Conservation (phyloP, 2,329 filamentous ascomycete genomes). For the Stagonosporopsis rhizophila region DNA sequence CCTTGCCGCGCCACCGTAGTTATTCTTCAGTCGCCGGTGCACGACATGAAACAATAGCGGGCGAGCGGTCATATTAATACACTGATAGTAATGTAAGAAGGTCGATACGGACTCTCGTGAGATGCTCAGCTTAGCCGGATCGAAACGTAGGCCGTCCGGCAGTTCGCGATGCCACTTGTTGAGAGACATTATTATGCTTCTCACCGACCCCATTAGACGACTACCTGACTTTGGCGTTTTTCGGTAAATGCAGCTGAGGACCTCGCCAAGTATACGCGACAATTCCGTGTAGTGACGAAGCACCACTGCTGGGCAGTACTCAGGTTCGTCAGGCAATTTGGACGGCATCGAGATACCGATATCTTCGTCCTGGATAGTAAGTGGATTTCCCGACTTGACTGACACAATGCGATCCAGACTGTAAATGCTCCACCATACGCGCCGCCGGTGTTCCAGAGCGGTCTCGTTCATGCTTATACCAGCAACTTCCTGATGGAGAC, state of each 20-base stretch:
- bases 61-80: slow-evolving; percentile 11
- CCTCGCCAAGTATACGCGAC: slow-evolving; percentile 8
- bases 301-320: slow-evolving; percentile 12
- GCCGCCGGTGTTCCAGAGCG: slow-evolving; percentile 5
- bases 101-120: slow-evolving; percentile 11
- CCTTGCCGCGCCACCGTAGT: slow-evolving; percentile 1
- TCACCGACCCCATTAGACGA: slow-evolving; percentile 8
- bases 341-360: slow-evolving; percentile 12
- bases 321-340: slow-evolving; percentile 3
- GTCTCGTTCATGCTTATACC: background rate
- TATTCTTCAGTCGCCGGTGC: slow-evolving; percentile 5
- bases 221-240: slow-evolving; percentile 10
- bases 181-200: slow-evolving; percentile 9
- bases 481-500: too few relatives aligned
- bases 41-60: slow-evolving; percentile 8
- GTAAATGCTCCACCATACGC: slow-evolving; percentile 13
- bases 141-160: slow-evolving; percentile 11
- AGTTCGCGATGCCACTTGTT: slow-evolving; percentile 11
- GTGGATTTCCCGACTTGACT: slow-evolving; percentile 10
- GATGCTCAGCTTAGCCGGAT: slow-evolving; percentile 9
- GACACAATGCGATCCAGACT: slow-evolving; percentile 11
- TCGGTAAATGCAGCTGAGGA: slow-evolving; percentile 5
- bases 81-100: slow-evolving; percentile 10
- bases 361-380: slow-evolving; percentile 12
- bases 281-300: slow-evolving; percentile 9